Base-by-base conservation (phyloP, 2,329 filamentous ascomycete species). In the Daldinia sp. region DNA sequence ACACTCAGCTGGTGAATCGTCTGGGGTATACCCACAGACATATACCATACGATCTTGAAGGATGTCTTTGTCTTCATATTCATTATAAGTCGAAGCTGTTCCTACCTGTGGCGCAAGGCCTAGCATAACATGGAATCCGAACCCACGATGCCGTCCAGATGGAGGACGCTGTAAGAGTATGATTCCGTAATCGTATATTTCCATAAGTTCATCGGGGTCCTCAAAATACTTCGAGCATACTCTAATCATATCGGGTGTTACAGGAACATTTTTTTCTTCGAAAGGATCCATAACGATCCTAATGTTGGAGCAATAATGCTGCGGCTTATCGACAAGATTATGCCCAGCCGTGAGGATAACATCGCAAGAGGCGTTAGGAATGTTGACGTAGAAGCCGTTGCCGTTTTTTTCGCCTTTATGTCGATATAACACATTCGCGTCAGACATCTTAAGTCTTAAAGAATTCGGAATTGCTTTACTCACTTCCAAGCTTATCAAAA, bases 261-360 rank as follows among this genome's bases (percentile, higher is more conserved):
- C 62, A 1, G 15, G 3, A n/a, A 68, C 65, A n/a, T 68, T 61
- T 10, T 55, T 15, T 44, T 46, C 20, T 12, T 54, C 59, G 9
- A 5, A 2, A 6, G 55, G 41, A 30, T 62, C 62, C 7, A 42
- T 41, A 15, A 65, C 23, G 23, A 68, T 68, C 59, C 39, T 65
- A n/a, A 70, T 70, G 15, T 65, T 65, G 23, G 65, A 63, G 26
- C 68, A 68, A 46, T 70, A 68, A 18, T 68, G 60, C 18, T 58
- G 28, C 13, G 55, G 50, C 20, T 54, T 51, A 3, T 70, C 68
- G 12, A 70, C 68, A 30, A 70, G 68, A 13, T 70, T 70, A 15
- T 70, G 68, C 3, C 61, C 68, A 28, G 68, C 68, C 18, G 68
- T 70, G 39, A 70, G 26, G 18, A 70, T 63, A 15, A 70, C 55